phyloP scores from a whole-genome alignment of 345 rosid genomes.

The Combretum micranthum region DNA sequence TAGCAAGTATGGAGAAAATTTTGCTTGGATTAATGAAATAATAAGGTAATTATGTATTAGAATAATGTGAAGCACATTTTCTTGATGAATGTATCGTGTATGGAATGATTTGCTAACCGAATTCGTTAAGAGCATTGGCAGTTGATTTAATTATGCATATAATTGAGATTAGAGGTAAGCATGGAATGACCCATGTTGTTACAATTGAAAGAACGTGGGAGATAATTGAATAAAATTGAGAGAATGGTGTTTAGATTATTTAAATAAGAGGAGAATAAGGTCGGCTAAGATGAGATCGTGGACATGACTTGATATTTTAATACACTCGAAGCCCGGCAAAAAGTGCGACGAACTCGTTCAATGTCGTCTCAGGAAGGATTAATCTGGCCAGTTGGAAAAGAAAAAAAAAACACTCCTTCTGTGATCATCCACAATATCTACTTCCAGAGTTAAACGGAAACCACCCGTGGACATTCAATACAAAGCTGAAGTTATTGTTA shows the following conservation, averaged over 20 bases:
- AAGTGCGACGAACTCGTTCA: conserved; percentile 33
- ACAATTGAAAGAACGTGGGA: conserved; percentile 38
- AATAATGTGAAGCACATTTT: too few species aligned
- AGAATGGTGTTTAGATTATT: conserved; percentile 7
- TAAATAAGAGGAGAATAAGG: conserved; percentile 10
- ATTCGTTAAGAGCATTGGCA: too few species aligned
- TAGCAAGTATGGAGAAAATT: too few species aligned
- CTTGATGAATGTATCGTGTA: too few species aligned
- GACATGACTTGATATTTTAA: conserved; percentile 22
- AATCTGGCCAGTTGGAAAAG: background rate
- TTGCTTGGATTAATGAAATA: too few species aligned
- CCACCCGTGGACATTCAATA: conserved; percentile 5
- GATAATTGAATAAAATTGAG: conserved; percentile 18
- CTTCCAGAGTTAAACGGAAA: background rate
- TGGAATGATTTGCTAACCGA: too few species aligned
- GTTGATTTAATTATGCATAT: background rate
- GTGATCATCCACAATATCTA: too few species aligned
- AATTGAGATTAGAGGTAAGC: background rate
- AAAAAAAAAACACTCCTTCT: too few species aligned
- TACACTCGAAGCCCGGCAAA: conserved; percentile 21
- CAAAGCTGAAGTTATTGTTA: background rate
- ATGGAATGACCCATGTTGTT: background rate
- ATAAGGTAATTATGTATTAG: too few species aligned
- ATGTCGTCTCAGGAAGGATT: conserved; percentile 17
- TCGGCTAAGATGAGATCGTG: conserved; percentile 45